Evolutionary conservation across 495 filamentous ascomycete species (phyloP).

Genomic region (Daldinia bambusicola): DNA sequence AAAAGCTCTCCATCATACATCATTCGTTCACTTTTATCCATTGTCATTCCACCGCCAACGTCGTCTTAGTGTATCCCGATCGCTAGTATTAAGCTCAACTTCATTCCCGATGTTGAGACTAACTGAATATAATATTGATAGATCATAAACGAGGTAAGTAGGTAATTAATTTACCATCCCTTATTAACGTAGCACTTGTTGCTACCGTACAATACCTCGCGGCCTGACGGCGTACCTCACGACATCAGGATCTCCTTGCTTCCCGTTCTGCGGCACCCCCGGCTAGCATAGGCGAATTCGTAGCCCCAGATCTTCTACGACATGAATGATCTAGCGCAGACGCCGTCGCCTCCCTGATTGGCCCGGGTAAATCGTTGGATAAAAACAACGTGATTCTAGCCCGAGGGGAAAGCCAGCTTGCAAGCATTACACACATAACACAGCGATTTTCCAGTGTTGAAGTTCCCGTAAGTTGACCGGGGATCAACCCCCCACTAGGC

Average conservation of each 20-base stretch:
- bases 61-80: not conserved
- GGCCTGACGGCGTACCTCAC: not conserved
- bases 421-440: constrained; percentile 4
- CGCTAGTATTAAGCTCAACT: not conserved
- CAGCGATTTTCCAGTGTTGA: constrained; percentile 6
- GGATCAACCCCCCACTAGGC: constrained; percentile 35
- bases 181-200: not conserved
- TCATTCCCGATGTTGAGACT: not conserved
- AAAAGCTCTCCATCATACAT: not conserved
- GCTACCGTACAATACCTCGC: constrained; percentile 6
- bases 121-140: not conserved
- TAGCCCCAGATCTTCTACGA: constrained; percentile 8
- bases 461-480: constrained; percentile 29
- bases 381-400: constrained; percentile 33
- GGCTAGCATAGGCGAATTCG: constrained; percentile 19
- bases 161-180: constrained; percentile 17
- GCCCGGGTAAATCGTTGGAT: constrained; percentile 35
- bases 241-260: constrained; percentile 9
- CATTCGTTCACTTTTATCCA: not conserved
- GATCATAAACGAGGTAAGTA: constrained; percentile 4
- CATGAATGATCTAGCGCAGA: constrained; percentile 17
- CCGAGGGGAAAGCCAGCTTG: constrained; percentile 12
- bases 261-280: constrained; percentile 24
- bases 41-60: not conserved
- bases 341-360: constrained; percentile 28